Base-by-base conservation (phyloP, 2,329 filamentous ascomycete species). In the Fusarium sacchari region DNA sequence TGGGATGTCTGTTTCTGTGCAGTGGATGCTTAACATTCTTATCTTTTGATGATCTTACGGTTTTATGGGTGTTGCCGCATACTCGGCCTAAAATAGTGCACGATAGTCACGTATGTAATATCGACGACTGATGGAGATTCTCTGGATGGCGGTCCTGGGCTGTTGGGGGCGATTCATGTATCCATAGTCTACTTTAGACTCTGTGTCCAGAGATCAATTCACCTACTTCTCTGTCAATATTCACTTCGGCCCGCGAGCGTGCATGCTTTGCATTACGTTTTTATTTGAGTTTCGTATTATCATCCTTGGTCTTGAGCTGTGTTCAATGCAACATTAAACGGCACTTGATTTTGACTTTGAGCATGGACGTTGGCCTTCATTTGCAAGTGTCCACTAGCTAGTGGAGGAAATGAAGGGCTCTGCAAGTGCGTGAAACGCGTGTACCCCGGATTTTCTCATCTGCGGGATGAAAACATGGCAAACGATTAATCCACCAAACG, bases 71-170 rank as follows among this genome's bases (percentile, higher is more conserved):
- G 30, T 42, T 73, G 61, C 58, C 66, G 52, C 32, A 15, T 40
- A 50, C 6, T 30, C 57, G 53, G 59, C 43, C n/a, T 43, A 73
- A 70, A 55, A 67, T 63, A 63, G 66, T 73, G 42, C 53, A 73
- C 61, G 71, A 74, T 68, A 72, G 37, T 69, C 30, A 68, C 47
- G 69, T 50, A 67, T 53, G 61, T 60, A 73, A 67, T 67, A 71
- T 66, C 71, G 67, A 73, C 43, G 66, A 71, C 56, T 64, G 44
- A 71, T 71, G 42, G 60, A 64, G 53, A 60, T 62, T 56, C 42
- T 63, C 46, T 69, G 65, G 34, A 39, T 44, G 39, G 26, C 32
- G 14, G 65, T 24, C n/a, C n/a, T 62, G 34, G 18, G 53, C 42
- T 49, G 47, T 69, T 55, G 59, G 44, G 43, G 28, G 34, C 50